Percentiles rank a stretch among this genome's conserved stretches.
phyloP scores from a whole-genome alignment of 139 green algal genomes.

The Chlamydomonas schloesseri region DNA sequence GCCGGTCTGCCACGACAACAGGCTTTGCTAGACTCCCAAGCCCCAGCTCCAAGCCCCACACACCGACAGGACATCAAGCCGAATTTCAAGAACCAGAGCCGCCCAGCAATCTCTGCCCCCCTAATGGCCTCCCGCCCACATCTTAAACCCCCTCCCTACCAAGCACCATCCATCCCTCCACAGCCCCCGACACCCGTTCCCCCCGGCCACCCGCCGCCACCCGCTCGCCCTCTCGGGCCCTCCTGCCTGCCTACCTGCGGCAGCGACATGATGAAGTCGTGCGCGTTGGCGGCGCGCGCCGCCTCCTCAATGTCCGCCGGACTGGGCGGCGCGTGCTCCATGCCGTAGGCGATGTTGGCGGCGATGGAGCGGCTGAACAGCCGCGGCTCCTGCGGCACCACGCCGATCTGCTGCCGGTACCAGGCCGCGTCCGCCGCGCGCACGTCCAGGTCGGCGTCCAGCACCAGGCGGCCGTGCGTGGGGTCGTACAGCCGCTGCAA shows the following conservation, averaged over 20 bases:
- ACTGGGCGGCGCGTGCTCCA: conserved; percentile 14
- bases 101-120: too few species aligned
- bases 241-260: too few species aligned
- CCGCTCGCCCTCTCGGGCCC: too few species aligned
- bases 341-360: conserved; percentile 85
- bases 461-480: conserved; percentile 35
- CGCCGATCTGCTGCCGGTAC: conserved; percentile 76
- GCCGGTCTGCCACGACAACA: too few species aligned
- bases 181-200: background rate
- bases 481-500: conserved; percentile 88
- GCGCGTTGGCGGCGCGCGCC: conserved; percentile 82
- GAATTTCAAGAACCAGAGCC: too few species aligned
- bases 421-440: conserved; percentile 69
- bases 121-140: too few species aligned
- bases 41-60: too few species aligned
- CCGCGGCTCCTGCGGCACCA: conserved; percentile 79
- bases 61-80: too few species aligned
- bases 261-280: conserved; percentile 89
- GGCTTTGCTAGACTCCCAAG: too few species aligned
- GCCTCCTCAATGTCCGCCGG: conserved; percentile 78
- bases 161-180: background rate
- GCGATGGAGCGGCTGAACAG: conserved; percentile 77
- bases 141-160: too few species aligned
- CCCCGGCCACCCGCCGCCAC: too few species aligned
- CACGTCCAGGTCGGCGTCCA: conserved; percentile 50